These are phyloP conservation scores for Cyclotella baltica DNA, from an alignment of 108 stramenopile genomes.

Conservation along the genomic window DNA sequence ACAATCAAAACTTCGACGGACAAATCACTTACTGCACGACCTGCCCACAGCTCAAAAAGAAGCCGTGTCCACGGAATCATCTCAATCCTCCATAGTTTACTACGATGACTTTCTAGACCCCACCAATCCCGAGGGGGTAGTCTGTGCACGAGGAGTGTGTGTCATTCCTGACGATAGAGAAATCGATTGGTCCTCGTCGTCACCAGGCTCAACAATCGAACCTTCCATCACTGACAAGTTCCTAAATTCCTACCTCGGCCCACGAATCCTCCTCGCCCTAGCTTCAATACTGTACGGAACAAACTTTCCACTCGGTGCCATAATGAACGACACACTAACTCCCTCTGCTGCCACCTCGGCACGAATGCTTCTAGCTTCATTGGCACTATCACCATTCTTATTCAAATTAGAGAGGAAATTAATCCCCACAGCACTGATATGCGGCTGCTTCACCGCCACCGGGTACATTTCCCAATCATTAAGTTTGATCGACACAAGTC, in stretches of 20 bases:
- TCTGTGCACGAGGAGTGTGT: slow-evolving; percentile 59
- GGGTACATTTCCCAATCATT: slow-evolving; percentile 75
- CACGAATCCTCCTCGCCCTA: slow-evolving; percentile 56
- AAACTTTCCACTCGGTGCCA: slow-evolving; percentile 73
- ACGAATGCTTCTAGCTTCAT: slow-evolving; percentile 62
- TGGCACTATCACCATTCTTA: slow-evolving; percentile 72
- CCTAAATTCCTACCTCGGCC: slow-evolving; percentile 45
- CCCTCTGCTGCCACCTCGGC: slow-evolving; percentile 61
- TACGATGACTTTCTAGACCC: slow-evolving; percentile 46
- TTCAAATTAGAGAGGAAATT: slow-evolving; percentile 51
- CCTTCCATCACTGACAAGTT: too few relatives aligned
- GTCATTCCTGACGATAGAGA: slow-evolving; percentile 54
- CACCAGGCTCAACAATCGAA: too few relatives aligned
- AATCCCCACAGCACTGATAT: slow-evolving; percentile 37
- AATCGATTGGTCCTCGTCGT: too few relatives aligned
- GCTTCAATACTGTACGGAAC: slow-evolving; percentile 69
- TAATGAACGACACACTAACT: slow-evolving; percentile 75
- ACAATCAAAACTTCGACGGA: too few relatives aligned
- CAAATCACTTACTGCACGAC: too few relatives aligned
- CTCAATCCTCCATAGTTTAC: slow-evolving; percentile 39
- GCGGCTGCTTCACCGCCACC: slow-evolving; percentile 63
- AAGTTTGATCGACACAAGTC: slow-evolving; percentile 59
- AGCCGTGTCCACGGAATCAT: too few relatives aligned
- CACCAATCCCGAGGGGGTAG: slow-evolving; percentile 32
- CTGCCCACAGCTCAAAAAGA: too few relatives aligned